Evolutionary conservation across 805 yeast species (phyloP).

Genomic region (Zygoascus tannicola): DNA sequence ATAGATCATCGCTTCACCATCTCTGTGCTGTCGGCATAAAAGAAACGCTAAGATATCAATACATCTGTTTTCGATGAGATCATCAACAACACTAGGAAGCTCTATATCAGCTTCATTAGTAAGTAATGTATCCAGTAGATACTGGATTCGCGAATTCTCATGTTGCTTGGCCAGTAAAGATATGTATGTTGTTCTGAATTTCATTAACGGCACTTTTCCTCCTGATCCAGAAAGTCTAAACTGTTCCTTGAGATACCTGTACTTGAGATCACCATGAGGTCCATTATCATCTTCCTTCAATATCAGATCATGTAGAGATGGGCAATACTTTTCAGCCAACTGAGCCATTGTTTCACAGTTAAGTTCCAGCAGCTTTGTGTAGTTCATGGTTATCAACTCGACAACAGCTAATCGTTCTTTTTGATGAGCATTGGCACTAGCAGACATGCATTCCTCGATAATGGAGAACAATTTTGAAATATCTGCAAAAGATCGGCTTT

Average conservation of each 20-base stretch:
- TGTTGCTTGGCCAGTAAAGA: slow-evolving; percentile 17
- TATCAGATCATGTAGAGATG: slow-evolving; percentile 33
- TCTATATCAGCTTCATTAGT: slow-evolving; percentile 25
- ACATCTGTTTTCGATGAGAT: slow-evolving; percentile 17
- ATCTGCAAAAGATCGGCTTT: neutral
- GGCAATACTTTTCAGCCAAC: slow-evolving; percentile 31
- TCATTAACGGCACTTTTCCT: slow-evolving; percentile 8
- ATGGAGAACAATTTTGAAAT: slow-evolving; percentile 10
- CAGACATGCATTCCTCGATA: slow-evolving; percentile 14
- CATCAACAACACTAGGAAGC: slow-evolving; percentile 22
- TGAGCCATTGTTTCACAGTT: slow-evolving; percentile 32
- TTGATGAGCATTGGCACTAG: neutral
- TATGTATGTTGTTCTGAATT: slow-evolving; percentile 15
- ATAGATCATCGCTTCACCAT: slow-evolving; percentile 26
- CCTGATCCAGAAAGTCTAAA: slow-evolving; percentile 9
- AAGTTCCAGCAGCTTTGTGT: slow-evolving; percentile 19
- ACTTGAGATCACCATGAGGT: slow-evolving; percentile 22
- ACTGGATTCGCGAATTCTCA: slow-evolving; percentile 14
- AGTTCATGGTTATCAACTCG: slow-evolving; percentile 24
- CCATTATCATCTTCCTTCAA: slow-evolving; percentile 24
- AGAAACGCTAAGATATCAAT: slow-evolving; percentile 23
- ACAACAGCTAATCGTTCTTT: slow-evolving; percentile 21
- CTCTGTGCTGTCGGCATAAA: slow-evolving; percentile 17
- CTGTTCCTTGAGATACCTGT: slow-evolving; percentile 17
- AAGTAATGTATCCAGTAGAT: slow-evolving; percentile 24